Percentiles rank a stretch among this genome's conserved stretches.
These are phyloP conservation scores for Cercospora sp. DNA, from an alignment of 2,329 filamentous ascomycete genomes.

Conservation along the genomic window DNA sequence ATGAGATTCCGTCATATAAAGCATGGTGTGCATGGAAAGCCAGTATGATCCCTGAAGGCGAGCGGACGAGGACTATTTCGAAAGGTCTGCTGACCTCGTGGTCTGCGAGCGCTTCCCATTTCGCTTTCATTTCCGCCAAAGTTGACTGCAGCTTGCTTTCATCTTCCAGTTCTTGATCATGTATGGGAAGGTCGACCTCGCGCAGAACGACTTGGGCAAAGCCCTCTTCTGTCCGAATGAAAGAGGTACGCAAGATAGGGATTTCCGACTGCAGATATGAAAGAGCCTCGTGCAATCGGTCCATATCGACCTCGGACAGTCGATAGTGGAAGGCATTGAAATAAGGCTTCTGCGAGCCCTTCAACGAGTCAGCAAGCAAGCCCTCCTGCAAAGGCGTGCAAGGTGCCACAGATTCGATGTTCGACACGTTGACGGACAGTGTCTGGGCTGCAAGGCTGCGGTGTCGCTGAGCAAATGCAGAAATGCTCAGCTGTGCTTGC, in stretches of 20 bases:
- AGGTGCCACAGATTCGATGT: slow-evolving; percentile 73
- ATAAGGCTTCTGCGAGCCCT: slow-evolving; percentile 62
- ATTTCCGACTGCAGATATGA: slow-evolving; percentile 51
- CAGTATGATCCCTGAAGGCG: slow-evolving; percentile 45
- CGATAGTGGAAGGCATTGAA: slow-evolving; percentile 72
- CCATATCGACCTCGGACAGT: slow-evolving; percentile 52
- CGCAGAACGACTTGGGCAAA: slow-evolving; percentile 71
- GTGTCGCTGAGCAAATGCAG: slow-evolving; percentile 65
- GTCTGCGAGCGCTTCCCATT: slow-evolving; percentile 59
- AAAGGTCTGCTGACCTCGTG: slow-evolving; percentile 54
- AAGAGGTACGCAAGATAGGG: slow-evolving; percentile 70
- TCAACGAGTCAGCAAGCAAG: slow-evolving; percentile 71
- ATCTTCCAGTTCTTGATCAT: slow-evolving; percentile 47
- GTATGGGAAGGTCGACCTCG: slow-evolving; percentile 19
- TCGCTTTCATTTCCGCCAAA: slow-evolving; percentile 42
- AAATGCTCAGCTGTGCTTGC: slow-evolving; percentile 55
- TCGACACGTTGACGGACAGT: slow-evolving; percentile 52
- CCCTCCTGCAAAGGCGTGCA: slow-evolving; percentile 86
- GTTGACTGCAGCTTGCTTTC: slow-evolving; percentile 38
- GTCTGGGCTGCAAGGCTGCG: slow-evolving; percentile 53
- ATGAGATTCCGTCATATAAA: slow-evolving; percentile 80
- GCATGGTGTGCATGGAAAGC: slow-evolving; percentile 77
- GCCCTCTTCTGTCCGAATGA: slow-evolving; percentile 71
- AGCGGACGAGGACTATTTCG: slow-evolving; percentile 49
- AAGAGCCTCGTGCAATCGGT: slow-evolving; percentile 60